A percentile compares a stretch with the other conserved stretches of the same genome.
phyloP scores from a whole-genome alignment of 2,329 filamentous ascomycete genomes.

The Penicillium sp. region DNA sequence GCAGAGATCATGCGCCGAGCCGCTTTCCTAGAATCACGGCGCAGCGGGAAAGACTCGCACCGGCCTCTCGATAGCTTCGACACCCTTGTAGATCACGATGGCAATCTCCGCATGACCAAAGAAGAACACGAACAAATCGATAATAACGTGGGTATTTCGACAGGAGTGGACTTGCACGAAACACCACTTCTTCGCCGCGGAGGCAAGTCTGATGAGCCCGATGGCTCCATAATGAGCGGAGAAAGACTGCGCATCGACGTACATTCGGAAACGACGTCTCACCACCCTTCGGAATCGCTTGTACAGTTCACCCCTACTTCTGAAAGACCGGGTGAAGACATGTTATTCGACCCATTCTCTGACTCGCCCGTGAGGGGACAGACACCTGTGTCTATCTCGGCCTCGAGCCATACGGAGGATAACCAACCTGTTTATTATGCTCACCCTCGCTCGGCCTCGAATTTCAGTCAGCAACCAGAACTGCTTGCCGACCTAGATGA shows the following conservation, averaged over 20 bases:
- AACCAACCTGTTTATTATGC: conserved; percentile 35
- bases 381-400: conserved; percentile 20
- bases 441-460: conserved; percentile 26
- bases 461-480: conserved; percentile 19
- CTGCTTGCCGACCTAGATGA: conserved; percentile 14
- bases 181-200: conserved; percentile 28
- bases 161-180: conserved; percentile 35
- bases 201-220: conserved; percentile 16
- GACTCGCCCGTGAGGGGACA: conserved; percentile 12
- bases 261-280: conserved; percentile 35
- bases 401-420: conserved; percentile 36
- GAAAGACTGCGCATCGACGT: conserved; percentile 29
- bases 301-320: conserved; percentile 48
- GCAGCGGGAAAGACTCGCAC: conserved; percentile 23
- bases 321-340: conserved; percentile 35
- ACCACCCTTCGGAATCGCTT: conserved; percentile 43
- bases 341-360: conserved; percentile 21
- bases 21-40: conserved; percentile 39
- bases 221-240: conserved; percentile 6
- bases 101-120: conserved; percentile 28
- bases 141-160: conserved; percentile 32
- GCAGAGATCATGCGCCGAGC: conserved; percentile 48
- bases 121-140: conserved; percentile 11
- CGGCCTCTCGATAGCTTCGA: conserved; percentile 40
- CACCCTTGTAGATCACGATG: conserved; percentile 45